Evolutionary conservation across 768 basidiomycete genomes (phyloP), one percentile per base, ranked within the genome.

Genomic region (Symmetrospora coprosmae): DNA sequence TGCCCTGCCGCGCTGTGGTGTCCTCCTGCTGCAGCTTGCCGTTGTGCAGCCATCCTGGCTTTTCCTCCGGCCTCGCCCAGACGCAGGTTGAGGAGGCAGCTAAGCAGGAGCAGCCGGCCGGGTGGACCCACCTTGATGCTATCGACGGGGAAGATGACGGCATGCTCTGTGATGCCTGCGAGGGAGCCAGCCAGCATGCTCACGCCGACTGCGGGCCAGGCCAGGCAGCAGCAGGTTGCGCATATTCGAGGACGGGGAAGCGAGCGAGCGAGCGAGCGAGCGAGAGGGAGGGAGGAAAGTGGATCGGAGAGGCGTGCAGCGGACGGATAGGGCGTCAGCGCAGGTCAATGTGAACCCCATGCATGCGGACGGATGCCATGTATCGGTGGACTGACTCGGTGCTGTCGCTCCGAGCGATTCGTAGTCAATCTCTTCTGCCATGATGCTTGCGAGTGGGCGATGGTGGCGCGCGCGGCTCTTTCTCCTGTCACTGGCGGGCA

Each of bases 121-220:
- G n/a, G n/a, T 31, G 11, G 33, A 31, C 83, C 62, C 60, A 87
- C 94, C 79, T 99, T 99, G 72, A 99, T 96, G 70, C 88, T 92
- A 75, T 99, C 94, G 64, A 97, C 76, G 4, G 94, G 94, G 72
- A 87, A 99, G 85, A 99, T 97, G 71, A 94, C 89, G 30, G 90
- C 86, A 75, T 99, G 94, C 73, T 99, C 94, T 53, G 91, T 90
- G 67, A 99, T 97, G 63, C 94, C 94, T 68, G 94, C 94, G 72
- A 97, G 76, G 50, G 90, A 90, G 64, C 94, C 94, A 23, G 94
- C 94, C 68, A 89, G 74, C 94, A 97, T 97, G 74, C 90, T 91
- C 62, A 94, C 87, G 25, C 80, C 81, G 67, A 89, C 62, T 63
- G 45, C 28, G 14, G 8, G 33, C n/a, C 17, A 43, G n/a, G n/a